Base-by-base conservation (phyloP, 2,329 filamentous ascomycete species). In the Ceratocystis albifundus region DNA sequence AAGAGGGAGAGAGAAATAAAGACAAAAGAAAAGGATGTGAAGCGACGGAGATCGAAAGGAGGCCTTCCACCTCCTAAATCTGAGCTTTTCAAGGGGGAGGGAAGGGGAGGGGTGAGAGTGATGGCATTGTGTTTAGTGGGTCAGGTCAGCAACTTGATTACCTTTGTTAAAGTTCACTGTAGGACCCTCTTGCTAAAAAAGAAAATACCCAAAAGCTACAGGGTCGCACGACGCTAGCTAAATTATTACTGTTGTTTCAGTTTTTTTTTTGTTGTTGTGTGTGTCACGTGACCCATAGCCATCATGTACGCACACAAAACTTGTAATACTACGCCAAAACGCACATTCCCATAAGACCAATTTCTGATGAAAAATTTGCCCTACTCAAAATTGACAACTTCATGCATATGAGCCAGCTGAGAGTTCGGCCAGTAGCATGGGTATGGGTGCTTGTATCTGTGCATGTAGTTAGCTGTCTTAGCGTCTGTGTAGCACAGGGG, bases 1-100 rank as follows among this genome's bases (percentile, higher is more conserved):
- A 4, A 12, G 36, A 12, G 36, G 12, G 15, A 41, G 36, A 41
- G 36, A 15, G 41, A 3, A 44, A 53, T 44, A 30, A 44, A 41
- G 30, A 41, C 36, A 41, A 45, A 55, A 10, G 36, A 45, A 15
- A 36, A 57, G 10, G 32, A 59, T 57, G 46, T 17, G 46, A 12
- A 44, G n/a, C 46, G 7, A 32, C 25, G 44, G 22, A 62, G 20
- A 62, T 62, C 61, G 20, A 44, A 62, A 46, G 61, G 61, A 62
- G 44, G 36, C 44, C 44, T 25, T 62, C 61, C 61, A 62, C 36
- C n/a, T 59, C 55, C 25, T 59, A 36, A 30, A n/a, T 28, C 28
- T 36, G 25, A n/a, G 55, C 28, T 12, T 30, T 59, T 59, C 28
- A 59, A 28, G 55, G 61, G 44, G 25, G 8, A 46, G 36, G 25